Conservation (phyloP, 2,329 filamentous ascomycete genomes). For the Annulohypoxylon truncatum region DNA sequence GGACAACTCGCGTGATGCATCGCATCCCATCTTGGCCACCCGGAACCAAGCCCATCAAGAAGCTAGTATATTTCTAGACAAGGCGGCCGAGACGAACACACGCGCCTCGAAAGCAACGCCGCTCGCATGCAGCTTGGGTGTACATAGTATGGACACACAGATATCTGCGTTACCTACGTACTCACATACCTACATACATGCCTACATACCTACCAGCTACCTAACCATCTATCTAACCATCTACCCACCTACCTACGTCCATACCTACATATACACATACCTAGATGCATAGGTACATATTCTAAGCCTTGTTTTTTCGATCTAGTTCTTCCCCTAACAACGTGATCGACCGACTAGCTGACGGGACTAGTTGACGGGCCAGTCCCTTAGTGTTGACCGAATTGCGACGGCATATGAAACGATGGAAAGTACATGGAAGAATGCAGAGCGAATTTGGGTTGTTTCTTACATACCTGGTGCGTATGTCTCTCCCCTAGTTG, state of each 20-base stretch:
- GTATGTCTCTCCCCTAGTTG: not conserved
- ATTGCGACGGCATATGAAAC: constrained; percentile 20
- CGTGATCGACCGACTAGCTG: not conserved
- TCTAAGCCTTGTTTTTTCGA: not conserved
- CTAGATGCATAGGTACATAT: not conserved
- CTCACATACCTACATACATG: too few relatives aligned
- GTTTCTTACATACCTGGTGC: not conserved
- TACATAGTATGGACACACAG: too few relatives aligned
- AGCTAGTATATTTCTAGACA: not conserved
- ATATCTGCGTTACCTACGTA: too few relatives aligned
- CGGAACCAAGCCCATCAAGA: constrained; percentile 1
- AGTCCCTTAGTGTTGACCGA: not conserved
- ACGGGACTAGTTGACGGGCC: not conserved
- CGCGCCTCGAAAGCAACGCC: not conserved
- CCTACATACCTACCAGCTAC: not conserved
- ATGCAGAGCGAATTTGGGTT: not conserved
- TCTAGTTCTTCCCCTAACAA: not conserved
- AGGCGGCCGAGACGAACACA: constrained; percentile 10
- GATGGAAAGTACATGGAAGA: not conserved
- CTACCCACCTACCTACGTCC: too few relatives aligned
- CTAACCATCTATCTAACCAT: too few relatives aligned
- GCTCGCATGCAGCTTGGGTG: not conserved
- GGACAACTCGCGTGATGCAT: constrained; percentile 31
- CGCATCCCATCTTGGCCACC: constrained; percentile 19
- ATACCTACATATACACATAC: not conserved